Evolutionary conservation across 106 monocot genomes (phyloP).

Genomic region (Gastrodia elata): DNA sequence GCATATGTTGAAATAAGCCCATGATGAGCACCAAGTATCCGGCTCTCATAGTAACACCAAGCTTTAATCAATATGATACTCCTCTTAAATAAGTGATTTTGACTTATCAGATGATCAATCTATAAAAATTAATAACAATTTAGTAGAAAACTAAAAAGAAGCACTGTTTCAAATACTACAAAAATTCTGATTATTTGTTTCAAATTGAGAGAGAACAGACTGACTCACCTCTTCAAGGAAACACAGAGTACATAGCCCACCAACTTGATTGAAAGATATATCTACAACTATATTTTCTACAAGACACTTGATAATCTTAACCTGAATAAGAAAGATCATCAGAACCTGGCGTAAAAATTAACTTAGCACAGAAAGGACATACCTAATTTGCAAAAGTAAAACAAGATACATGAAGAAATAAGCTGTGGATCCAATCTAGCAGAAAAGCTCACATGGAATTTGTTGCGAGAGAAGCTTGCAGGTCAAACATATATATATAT

Average conservation of each 20-base stretch:
- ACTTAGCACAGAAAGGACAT: neutral
- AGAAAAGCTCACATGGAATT: too few species aligned
- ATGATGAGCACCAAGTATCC: constrained; percentile 94
- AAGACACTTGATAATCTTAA: constrained; percentile 71
- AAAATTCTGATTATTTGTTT: neutral
- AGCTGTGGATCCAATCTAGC: neutral
- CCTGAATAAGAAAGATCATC: constrained; percentile 26
- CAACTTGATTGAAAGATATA: constrained; percentile 74
- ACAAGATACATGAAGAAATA: neutral
- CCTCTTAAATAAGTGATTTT: constrained; percentile 73
- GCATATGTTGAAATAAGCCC: constrained; percentile 93
- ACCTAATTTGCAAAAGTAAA: neutral
- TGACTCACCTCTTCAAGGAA: constrained; percentile 53
- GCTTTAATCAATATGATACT: constrained; percentile 93
- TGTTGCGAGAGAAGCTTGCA: too few species aligned
- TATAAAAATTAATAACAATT: constrained; percentile 9
- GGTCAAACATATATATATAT: neutral
- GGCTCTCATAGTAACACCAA: constrained; percentile 99
- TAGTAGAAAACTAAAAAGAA: neutral
- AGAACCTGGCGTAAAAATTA: neutral
- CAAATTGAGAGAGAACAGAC: neutral
- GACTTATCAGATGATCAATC: constrained; percentile 71
- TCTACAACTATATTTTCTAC: constrained; percentile 78
- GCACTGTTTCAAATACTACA: neutral
- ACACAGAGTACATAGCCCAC: constrained; percentile 63